These are phyloP conservation scores for Aspergillus sp. DNA, from an alignment of 2,329 filamentous ascomycete species.

Conservation along the genomic window DNA sequence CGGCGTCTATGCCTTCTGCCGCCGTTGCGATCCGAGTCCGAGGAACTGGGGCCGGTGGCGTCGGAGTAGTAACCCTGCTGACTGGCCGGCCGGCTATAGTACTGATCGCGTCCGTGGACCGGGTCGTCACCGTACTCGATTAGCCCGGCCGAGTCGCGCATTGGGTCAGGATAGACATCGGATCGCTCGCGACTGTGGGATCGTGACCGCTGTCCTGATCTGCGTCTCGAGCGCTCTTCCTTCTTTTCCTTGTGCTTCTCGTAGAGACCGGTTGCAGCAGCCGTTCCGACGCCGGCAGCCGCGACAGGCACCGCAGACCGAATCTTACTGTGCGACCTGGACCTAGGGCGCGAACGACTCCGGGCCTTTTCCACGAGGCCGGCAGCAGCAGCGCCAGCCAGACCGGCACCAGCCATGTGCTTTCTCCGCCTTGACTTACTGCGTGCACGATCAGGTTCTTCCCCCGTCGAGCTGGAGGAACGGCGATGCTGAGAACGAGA, in stretches of 20 bases:
- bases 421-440: slow-evolving; percentile 45
- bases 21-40: slow-evolving; percentile 27
- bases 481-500: slow-evolving; percentile 38
- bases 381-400: slow-evolving; percentile 53
- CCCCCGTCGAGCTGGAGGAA: slow-evolving; percentile 21
- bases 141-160: slow-evolving; percentile 40
- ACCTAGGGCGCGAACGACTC: slow-evolving; percentile 46
- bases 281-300: slow-evolving; percentile 52
- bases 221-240: slow-evolving; percentile 33
- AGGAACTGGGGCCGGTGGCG: slow-evolving; percentile 34
- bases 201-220: slow-evolving; percentile 35
- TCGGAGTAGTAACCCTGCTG: slow-evolving; percentile 32
- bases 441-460: slow-evolving; percentile 13
- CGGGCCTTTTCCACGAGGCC: slow-evolving; percentile 50
- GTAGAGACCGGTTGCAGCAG: slow-evolving; percentile 52
- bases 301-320: slow-evolving; percentile 51
- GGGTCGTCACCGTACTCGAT: slow-evolving; percentile 58
- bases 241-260: slow-evolving; percentile 55
- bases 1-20: slow-evolving; percentile 22
- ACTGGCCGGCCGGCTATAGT: slow-evolving; percentile 35
- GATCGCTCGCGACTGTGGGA: slow-evolving; percentile 37
- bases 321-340: slow-evolving; percentile 46
- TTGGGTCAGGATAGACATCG: slow-evolving; percentile 30
- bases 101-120: slow-evolving; percentile 47
- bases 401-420: slow-evolving; percentile 52